Percentiles rank a stretch among this genome's conserved stretches.
Evolutionary conservation across 1,139 yeast genomes (phyloP).

Genomic region (Tardiomyces digboiensis): DNA sequence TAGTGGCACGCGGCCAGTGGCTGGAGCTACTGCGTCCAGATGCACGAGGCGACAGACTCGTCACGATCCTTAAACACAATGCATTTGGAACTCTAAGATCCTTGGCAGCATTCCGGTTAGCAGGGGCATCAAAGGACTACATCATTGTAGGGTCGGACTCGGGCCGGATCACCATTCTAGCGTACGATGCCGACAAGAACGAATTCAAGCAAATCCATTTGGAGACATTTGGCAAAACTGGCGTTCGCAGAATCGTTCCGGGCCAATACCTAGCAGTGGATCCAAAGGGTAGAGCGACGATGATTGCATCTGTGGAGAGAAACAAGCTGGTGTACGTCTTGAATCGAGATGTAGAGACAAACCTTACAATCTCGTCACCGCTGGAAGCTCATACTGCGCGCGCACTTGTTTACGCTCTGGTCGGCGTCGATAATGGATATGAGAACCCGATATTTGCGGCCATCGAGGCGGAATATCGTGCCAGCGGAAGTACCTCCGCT

Average conservation of each 20-base stretch:
- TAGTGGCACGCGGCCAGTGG: slow-evolving; percentile 45
- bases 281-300: slow-evolving; percentile 59
- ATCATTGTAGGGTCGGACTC: slow-evolving; percentile 74
- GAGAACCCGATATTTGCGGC: slow-evolving; percentile 82
- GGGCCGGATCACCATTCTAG: slow-evolving; percentile 57
- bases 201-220: slow-evolving; percentile 43
- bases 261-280: slow-evolving; percentile 72
- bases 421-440: slow-evolving; percentile 63
- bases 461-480: slow-evolving; percentile 52
- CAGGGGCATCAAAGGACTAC: slow-evolving; percentile 46
- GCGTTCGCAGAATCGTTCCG: slow-evolving; percentile 65
- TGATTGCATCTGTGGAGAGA: slow-evolving; percentile 65
- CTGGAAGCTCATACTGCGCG: slow-evolving; percentile 52
- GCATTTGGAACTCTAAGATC: slow-evolving; percentile 52
- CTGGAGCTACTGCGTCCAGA: slow-evolving; percentile 46
- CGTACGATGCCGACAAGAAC: slow-evolving; percentile 32
- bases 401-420: slow-evolving; percentile 43
- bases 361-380: slow-evolving; percentile 57
- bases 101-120: slow-evolving; percentile 40
- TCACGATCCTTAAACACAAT: slow-evolving; percentile 34
- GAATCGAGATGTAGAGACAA: slow-evolving; percentile 37
- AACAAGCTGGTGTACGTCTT: slow-evolving; percentile 58
- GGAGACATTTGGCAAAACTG: slow-evolving; percentile 69
- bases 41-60: slow-evolving; percentile 46
- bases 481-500: slow-evolving; percentile 15